Evolutionary conservation across 2,329 filamentous ascomycete species (phyloP).

Genomic region (Cadophora luteo-olivacea): DNA sequence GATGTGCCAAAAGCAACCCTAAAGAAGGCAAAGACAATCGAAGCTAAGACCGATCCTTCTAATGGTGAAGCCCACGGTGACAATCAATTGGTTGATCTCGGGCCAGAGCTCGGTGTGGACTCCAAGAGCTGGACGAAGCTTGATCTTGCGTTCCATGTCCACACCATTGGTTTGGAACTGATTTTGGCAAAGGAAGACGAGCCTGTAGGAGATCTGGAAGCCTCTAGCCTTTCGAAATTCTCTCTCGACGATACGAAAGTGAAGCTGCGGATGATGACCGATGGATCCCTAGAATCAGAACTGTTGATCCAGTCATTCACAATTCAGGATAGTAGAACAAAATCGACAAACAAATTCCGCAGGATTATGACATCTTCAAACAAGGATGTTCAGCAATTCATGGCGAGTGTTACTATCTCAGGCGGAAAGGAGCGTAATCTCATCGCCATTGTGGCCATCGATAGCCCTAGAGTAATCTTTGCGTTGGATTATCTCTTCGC

Average conservation of each 20-base stretch:
- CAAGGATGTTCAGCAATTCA: slow-evolving; percentile 94
- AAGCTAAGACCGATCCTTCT: slow-evolving; percentile 18
- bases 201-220: slow-evolving; percentile 79
- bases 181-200: slow-evolving; percentile 77
- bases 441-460: slow-evolving; percentile 90
- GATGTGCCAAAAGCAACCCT: slow-evolving; percentile 66
- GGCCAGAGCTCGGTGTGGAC: slow-evolving; percentile 73
- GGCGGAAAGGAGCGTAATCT: slow-evolving; percentile 81
- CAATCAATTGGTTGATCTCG: slow-evolving; percentile 58
- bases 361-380: slow-evolving; percentile 99
- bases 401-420: slow-evolving; percentile 95
- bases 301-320: slow-evolving; percentile 93
- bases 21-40: slow-evolving; percentile 37
- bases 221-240: slow-evolving; percentile 89
- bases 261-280: slow-evolving; percentile 91
- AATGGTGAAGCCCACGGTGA: slow-evolving; percentile 41
- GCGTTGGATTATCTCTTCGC: slow-evolving; percentile 95
- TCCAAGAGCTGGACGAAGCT: slow-evolving; percentile 88
- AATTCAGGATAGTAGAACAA: slow-evolving; percentile 87
- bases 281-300: slow-evolving; percentile 90
- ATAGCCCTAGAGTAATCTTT: slow-evolving; percentile 94
- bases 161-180: slow-evolving; percentile 87
- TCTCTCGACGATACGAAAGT: slow-evolving; percentile 91
- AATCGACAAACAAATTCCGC: slow-evolving; percentile 92
- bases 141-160: slow-evolving; percentile 88